Evolutionary conservation across 2,329 filamentous ascomycete species (phyloP), one percentile per base, ranked within the genome.

Genomic region (Monilinia polystroma): DNA sequence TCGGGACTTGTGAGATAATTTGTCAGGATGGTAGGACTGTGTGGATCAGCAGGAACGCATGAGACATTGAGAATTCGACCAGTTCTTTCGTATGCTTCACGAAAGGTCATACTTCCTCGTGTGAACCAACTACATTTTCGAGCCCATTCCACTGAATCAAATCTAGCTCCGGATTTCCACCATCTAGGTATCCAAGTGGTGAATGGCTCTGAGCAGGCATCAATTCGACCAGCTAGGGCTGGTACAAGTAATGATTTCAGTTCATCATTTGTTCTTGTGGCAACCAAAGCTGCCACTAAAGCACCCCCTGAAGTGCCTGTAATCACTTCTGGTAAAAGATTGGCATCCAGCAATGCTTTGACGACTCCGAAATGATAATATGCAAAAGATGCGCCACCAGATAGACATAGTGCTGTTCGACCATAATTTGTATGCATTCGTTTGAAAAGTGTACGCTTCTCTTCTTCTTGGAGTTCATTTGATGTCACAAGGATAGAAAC

Each of bases 361-460:
- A 95, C 86, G 12, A 99, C 91, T 14, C 95, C 95, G 70, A 97
- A 92, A 77, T 99, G 95, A 77, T 98, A 98, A 77, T 97, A 98
- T 6, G 95, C 93, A 78, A 99, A 97, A 0, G 91, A 91, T 4
- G 94, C 95, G 0, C 95, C 95, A 2, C 95, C 95, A 5, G 93
- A 97, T 1, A 99, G 81, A 75, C 94, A 99, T 3, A 99, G 82
- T 0, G 95, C 95, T 8, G 94, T 97, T 41, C 94, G 89, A 41
- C 95, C 95, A 73, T 90, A 97, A 76, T 98, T 98, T 66, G 91
- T 91, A 68, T 92, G 88, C 52, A 97, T 82, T 69, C 96, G 90
- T 77, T 94, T 96, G 81, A 97, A 97, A 56, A 97, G 82, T 6
- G 82, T 81, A 58, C 90, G 85, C 79, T 97, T 98, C 76, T 90